Evolutionary conservation across 208 protist genomes (phyloP).

Genomic region (Trypanosoma avium): DNA sequence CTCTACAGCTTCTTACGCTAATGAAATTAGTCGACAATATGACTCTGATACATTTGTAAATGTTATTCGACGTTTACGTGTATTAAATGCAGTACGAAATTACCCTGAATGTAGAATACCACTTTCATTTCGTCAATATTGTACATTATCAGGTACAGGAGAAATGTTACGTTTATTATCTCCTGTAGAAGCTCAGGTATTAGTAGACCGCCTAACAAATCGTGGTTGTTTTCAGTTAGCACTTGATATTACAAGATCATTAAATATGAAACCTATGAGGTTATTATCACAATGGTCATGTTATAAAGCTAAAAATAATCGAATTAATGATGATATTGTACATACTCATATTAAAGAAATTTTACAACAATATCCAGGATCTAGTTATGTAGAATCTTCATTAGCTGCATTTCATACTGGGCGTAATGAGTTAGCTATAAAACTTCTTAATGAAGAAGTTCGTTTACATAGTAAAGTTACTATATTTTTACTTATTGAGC

Average conservation of each 20-base stretch:
- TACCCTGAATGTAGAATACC: slow-evolving; percentile 27
- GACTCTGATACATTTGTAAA: slow-evolving; percentile 32
- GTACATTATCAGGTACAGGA: not conserved
- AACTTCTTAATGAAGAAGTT: slow-evolving; percentile 45
- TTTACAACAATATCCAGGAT: slow-evolving; percentile 21
- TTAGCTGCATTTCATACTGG: slow-evolving; percentile 27
- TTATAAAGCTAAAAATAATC: slow-evolving; percentile 7
- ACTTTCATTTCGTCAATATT: slow-evolving; percentile 28
- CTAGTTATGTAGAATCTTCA: slow-evolving; percentile 46
- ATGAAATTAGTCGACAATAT: slow-evolving; percentile 28
- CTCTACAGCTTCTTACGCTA: slow-evolving; percentile 34
- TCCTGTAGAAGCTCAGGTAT: slow-evolving; percentile 32
- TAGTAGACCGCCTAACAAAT: slow-evolving; percentile 41
- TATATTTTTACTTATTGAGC: slow-evolving; percentile 33
- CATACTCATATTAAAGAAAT: slow-evolving; percentile 24
- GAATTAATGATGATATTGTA: slow-evolving; percentile 10
- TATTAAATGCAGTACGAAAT: slow-evolving; percentile 37
- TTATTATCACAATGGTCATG: slow-evolving; percentile 37
- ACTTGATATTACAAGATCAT: slow-evolving; percentile 31
- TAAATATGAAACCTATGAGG: slow-evolving; percentile 28
- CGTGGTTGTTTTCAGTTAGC: slow-evolving; percentile 42
- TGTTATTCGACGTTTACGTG: slow-evolving; percentile 39
- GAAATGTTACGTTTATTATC: slow-evolving; percentile 8
- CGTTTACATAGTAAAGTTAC: slow-evolving; percentile 31
- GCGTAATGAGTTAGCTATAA: slow-evolving; percentile 30